Evolutionary conservation across 2,329 filamentous ascomycete genomes (phyloP).

Genomic region (Nemania sp.): DNA sequence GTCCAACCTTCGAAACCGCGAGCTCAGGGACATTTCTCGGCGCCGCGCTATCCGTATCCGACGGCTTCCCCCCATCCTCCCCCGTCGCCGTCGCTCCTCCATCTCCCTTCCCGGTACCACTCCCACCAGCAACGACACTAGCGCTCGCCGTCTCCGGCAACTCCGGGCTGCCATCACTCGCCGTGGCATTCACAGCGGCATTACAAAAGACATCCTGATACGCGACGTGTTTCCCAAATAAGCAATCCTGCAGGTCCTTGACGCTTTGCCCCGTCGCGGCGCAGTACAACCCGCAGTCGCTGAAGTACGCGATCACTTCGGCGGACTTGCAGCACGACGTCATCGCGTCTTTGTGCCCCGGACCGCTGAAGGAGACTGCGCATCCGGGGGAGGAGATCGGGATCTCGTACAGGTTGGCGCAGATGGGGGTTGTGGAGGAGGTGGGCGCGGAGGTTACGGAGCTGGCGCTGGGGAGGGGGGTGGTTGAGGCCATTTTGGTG

Average conservation of each 20-base stretch:
- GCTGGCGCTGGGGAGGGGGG: background rate
- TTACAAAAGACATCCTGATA: constrained; percentile 50
- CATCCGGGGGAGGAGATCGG: constrained; percentile 50
- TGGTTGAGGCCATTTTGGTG: constrained; percentile 2
- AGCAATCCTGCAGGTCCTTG: constrained; percentile 43
- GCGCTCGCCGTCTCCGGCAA: constrained; percentile 38
- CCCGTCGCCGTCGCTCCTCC: constrained; percentile 16
- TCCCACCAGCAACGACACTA: constrained; percentile 32
- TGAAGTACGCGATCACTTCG: constrained; percentile 49
- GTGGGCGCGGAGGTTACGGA: background rate
- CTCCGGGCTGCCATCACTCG: constrained; percentile 17
- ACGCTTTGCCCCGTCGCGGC: constrained; percentile 46
- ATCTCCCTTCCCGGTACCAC: constrained; percentile 12
- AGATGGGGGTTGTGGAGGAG: constrained; percentile 26
- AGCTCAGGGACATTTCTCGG: constrained; percentile 26
- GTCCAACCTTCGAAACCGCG: constrained; percentile 38
- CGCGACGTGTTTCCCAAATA: constrained; percentile 44
- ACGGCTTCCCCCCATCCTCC: constrained; percentile 2
- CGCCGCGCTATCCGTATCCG: constrained; percentile 27
- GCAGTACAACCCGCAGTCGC: constrained; percentile 56
- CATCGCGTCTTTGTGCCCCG: constrained; percentile 49
- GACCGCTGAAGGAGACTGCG: constrained; percentile 44
- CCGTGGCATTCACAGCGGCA: constrained; percentile 43
- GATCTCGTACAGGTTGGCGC: constrained; percentile 44
- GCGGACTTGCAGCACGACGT: constrained; percentile 50